Percentiles rank a stretch among this genome's conserved stretches.
Evolutionary conservation across 1,284 basidiomycete species (phyloP).

Genomic region (Pseudozyma tsukubaensis): DNA sequence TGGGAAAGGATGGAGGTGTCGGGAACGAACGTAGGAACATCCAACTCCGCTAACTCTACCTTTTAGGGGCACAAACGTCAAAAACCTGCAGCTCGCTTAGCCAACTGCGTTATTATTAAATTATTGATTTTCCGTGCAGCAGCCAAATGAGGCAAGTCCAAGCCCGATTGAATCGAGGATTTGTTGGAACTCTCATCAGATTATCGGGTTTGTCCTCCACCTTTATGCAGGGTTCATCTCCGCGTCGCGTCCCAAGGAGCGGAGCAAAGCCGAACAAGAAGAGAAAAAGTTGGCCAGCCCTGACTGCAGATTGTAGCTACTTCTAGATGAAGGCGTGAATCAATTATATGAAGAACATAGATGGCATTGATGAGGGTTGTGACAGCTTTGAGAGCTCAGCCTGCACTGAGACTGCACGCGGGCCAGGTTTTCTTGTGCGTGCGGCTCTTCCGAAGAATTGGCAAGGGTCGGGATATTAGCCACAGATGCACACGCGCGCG

Average conservation of each 20-base stretch:
- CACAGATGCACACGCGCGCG: too few relatives aligned
- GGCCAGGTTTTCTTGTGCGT: not conserved
- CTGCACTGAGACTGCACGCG: too few relatives aligned
- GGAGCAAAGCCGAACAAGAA: too few relatives aligned
- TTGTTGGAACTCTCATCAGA: too few relatives aligned
- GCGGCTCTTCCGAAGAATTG: not conserved
- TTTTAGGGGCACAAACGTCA: conserved; percentile 31
- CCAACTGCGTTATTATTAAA: conserved; percentile 1
- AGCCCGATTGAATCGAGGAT: conserved; percentile 2
- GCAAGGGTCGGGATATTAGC: too few relatives aligned
- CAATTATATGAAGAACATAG: not conserved
- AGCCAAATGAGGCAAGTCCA: conserved; percentile 7
- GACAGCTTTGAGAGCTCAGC: not conserved
- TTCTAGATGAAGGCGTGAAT: too few relatives aligned
- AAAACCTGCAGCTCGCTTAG: conserved; percentile 27
- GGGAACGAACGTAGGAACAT: conserved; percentile 12
- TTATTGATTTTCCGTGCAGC: not conserved
- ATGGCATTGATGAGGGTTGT: conserved; percentile 5
- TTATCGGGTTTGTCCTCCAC: conserved; percentile 5
- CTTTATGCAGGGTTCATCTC: conserved; percentile 9
- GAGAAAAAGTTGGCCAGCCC: too few relatives aligned
- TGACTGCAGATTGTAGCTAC: too few relatives aligned
- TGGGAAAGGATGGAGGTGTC: conserved; percentile 19
- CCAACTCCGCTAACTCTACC: conserved; percentile 23
- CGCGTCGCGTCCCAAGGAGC: conserved; percentile 24